phyloP scores from a whole-genome alignment of 2,329 filamentous ascomycete genomes.

The Pezicula radicicola region DNA sequence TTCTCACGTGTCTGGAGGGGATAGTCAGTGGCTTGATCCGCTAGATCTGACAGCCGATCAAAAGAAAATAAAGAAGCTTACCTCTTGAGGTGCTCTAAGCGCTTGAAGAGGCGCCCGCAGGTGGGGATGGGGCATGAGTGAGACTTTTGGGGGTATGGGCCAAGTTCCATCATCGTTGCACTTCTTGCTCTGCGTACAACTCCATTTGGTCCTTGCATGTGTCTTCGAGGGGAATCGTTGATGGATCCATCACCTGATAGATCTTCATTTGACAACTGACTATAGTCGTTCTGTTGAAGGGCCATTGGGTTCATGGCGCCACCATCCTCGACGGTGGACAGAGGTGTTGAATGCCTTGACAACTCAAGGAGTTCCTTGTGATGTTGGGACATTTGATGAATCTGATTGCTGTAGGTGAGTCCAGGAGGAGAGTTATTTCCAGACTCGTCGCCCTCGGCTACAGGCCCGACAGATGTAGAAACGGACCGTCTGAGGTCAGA shows the following conservation, averaged over 20 bases:
- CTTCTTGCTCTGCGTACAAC: constrained; percentile 88
- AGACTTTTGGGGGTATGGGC: constrained; percentile 94
- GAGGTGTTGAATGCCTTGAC: constrained; percentile 87
- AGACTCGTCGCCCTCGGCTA: constrained; percentile 76
- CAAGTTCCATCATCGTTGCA: constrained; percentile 93
- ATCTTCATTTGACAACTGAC: constrained; percentile 61
- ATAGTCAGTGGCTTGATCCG: constrained; percentile 44
- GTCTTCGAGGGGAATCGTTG: constrained; percentile 58
- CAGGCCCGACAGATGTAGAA: constrained; percentile 80
- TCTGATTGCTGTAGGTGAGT: constrained; percentile 68
- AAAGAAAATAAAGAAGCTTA: constrained; percentile 55
- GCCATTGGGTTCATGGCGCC: constrained; percentile 69
- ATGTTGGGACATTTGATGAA: constrained; percentile 63
- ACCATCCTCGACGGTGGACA: constrained; percentile 81
- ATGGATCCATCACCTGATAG: constrained; percentile 54
- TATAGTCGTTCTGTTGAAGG: constrained; percentile 69
- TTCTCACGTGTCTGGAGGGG: constrained; percentile 85
- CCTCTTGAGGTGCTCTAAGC: constrained; percentile 98
- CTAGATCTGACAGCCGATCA: constrained; percentile 19
- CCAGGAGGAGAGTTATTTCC: constrained; percentile 77
- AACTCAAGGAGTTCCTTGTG: constrained; percentile 79
- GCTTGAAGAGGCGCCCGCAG: constrained; percentile 96
- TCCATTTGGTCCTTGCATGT: constrained; percentile 69
- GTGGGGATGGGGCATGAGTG: constrained; percentile 99
- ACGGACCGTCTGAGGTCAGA: constrained; percentile 91